Evolutionary conservation across 768 basidiomycete species (phyloP).

Genomic region (Boletus patriciae): DNA sequence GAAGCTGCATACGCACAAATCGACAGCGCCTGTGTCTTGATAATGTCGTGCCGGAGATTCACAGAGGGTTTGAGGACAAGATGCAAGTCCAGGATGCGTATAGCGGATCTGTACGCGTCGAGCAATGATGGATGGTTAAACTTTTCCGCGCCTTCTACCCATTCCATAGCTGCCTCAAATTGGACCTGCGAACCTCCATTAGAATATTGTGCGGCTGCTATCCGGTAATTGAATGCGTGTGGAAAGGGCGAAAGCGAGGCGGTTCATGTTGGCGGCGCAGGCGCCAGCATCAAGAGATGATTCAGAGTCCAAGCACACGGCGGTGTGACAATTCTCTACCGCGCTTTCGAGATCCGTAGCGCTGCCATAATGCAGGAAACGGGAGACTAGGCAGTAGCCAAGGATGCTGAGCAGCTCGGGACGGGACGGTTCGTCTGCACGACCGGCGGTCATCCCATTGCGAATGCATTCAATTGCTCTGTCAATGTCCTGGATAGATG

Average conservation of each 20-base stretch:
- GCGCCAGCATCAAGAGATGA: not conserved
- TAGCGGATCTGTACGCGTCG: constrained; percentile 19
- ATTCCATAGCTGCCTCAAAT: constrained; percentile 22
- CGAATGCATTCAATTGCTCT: constrained; percentile 12
- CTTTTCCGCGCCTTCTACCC: constrained; percentile 21
- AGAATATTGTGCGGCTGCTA: constrained; percentile 16
- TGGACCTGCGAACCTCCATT: constrained; percentile 18
- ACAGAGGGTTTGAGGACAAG: constrained; percentile 17
- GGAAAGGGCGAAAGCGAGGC: constrained; percentile 18
- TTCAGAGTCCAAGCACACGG: constrained; percentile 7
- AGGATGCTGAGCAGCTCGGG: constrained; percentile 7
- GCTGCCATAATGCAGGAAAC: constrained; percentile 24
- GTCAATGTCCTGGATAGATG: constrained; percentile 19
- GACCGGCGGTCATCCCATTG: constrained; percentile 8
- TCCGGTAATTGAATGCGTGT: constrained; percentile 20
- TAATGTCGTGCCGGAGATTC: constrained; percentile 15
- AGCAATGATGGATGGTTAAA: constrained; percentile 18
- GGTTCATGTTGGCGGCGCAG: constrained; percentile 5
- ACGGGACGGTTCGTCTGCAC: not conserved
- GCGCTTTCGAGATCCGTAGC: constrained; percentile 26
- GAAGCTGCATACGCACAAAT: constrained; percentile 29
- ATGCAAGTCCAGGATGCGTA: constrained; percentile 18
- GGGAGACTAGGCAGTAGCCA: constrained; percentile 12
- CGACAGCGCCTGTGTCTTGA: constrained; percentile 10
- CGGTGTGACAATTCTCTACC: constrained; percentile 17